Evolutionary conservation across 2,329 filamentous ascomycete genomes (phyloP).

Genomic region (Colletotrichum gigasporum): DNA sequence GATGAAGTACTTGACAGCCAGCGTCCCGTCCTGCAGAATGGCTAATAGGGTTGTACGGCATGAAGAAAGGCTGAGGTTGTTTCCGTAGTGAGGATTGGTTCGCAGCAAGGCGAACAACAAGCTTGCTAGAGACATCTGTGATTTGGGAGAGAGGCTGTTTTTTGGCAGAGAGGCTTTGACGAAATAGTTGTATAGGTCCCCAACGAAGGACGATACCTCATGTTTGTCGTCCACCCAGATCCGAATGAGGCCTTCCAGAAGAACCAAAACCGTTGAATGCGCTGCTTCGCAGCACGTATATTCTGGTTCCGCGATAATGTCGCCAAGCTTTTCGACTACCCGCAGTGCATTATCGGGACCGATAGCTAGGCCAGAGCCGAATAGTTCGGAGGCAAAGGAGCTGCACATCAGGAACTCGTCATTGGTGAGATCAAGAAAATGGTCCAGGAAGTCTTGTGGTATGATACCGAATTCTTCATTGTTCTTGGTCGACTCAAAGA

Average conservation of each 20-base stretch:
- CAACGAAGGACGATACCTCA: slow-evolving; percentile 71
- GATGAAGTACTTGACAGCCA: slow-evolving; percentile 80
- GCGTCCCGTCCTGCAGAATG: slow-evolving; percentile 72
- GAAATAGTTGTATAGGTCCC: slow-evolving; percentile 83
- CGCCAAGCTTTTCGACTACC: slow-evolving; percentile 61
- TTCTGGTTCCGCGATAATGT: slow-evolving; percentile 63
- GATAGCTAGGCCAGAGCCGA: slow-evolving; percentile 62
- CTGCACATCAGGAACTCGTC: slow-evolving; percentile 65
- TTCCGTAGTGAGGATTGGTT: slow-evolving; percentile 73
- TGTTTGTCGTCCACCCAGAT: slow-evolving; percentile 70
- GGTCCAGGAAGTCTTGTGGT: slow-evolving; percentile 59
- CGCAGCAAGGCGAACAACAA: slow-evolving; percentile 78
- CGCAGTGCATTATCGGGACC: slow-evolving; percentile 54
- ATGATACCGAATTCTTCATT: slow-evolving; percentile 57
- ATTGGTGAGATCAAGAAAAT: slow-evolving; percentile 57
- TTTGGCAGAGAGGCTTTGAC: slow-evolving; percentile 73
- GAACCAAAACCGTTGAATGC: slow-evolving; percentile 71
- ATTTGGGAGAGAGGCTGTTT: slow-evolving; percentile 74
- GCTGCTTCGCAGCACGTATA: slow-evolving; percentile 81
- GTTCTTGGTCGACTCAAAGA: slow-evolving; percentile 56
- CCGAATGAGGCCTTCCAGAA: slow-evolving; percentile 70
- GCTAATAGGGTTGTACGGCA: slow-evolving; percentile 77
- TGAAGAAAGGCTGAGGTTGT: slow-evolving; percentile 64
- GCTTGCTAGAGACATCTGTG: slow-evolving; percentile 72
- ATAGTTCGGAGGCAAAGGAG: slow-evolving; percentile 59